Conservation (phyloP, 768 basidiomycete genomes). For the Leucocoprinus birnbaumii region DNA sequence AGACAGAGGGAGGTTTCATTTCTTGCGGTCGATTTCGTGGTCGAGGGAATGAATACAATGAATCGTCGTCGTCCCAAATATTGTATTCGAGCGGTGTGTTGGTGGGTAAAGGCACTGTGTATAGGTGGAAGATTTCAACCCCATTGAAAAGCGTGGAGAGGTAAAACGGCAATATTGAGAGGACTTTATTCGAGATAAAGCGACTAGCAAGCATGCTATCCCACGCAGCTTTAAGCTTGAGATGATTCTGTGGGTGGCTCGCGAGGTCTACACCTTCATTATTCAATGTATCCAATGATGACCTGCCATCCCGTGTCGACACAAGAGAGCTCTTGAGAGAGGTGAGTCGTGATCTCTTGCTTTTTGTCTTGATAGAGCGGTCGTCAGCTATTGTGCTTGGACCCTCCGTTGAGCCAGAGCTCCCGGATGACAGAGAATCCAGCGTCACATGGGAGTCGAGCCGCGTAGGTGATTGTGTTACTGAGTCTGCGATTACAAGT, state of each 20-base stretch:
- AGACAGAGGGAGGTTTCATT: not conserved
- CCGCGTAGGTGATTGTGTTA: slow-evolving; percentile 13
- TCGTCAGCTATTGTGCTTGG: not conserved
- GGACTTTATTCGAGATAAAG: slow-evolving; percentile 51
- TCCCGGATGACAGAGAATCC: slow-evolving; percentile 1
- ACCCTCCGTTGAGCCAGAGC: slow-evolving; percentile 17
- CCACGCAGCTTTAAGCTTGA: slow-evolving; percentile 60
- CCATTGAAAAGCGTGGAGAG: slow-evolving; percentile 56
- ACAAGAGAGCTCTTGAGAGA: not conserved
- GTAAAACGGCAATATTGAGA: slow-evolving; percentile 66
- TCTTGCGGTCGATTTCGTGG: not conserved
- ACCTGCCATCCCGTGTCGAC: not conserved
- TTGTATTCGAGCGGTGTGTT: slow-evolving; percentile 30
- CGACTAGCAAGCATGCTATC: slow-evolving; percentile 59
- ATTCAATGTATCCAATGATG: not conserved
- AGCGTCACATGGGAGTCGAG: slow-evolving; percentile 3
- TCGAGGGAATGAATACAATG: slow-evolving; percentile 2
- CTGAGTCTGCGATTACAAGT: slow-evolving; percentile 16
- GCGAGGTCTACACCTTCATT: not conserved
- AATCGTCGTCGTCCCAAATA: slow-evolving; percentile 14
- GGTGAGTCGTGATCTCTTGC: slow-evolving; percentile 10
- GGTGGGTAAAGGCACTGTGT: slow-evolving; percentile 54
- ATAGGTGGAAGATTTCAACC: slow-evolving; percentile 44
- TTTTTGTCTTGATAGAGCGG: slow-evolving; percentile 16
- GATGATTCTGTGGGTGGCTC: slow-evolving; percentile 57